Percentiles rank a stretch among this genome's conserved stretches.
Evolutionary conservation across 2,329 filamentous ascomycete genomes (phyloP).

Genomic region (Westerdykella ornata): DNA sequence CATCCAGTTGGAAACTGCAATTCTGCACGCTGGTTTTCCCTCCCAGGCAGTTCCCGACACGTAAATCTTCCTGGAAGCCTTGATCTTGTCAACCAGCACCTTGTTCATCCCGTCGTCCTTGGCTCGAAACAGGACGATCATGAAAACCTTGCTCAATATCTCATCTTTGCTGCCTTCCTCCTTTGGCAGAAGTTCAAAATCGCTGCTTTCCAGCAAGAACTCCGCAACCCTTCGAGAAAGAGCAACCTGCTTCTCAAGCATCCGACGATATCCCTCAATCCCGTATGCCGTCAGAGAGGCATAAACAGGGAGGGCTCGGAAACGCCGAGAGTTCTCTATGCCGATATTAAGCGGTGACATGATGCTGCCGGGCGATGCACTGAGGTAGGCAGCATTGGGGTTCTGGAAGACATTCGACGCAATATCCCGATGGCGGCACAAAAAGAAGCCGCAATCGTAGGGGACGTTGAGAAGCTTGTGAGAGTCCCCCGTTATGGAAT

Average conservation of each 20-base stretch:
- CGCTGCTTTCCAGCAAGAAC: slow-evolving; percentile 54
- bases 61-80: slow-evolving; percentile 66
- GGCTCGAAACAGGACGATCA: slow-evolving; percentile 73
- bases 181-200: slow-evolving; percentile 61
- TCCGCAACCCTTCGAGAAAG: slow-evolving; percentile 62
- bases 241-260: slow-evolving; percentile 65
- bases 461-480: slow-evolving; percentile 95
- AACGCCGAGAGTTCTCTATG: slow-evolving; percentile 84
- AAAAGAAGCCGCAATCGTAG: slow-evolving; percentile 88
- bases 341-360: slow-evolving; percentile 82
- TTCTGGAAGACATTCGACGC: slow-evolving; percentile 68
- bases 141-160: slow-evolving; percentile 52
- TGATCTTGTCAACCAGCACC: slow-evolving; percentile 64
- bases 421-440: slow-evolving; percentile 58
- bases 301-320: slow-evolving; percentile 86
- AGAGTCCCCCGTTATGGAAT: slow-evolving; percentile 79
- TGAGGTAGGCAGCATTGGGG: slow-evolving; percentile 76
- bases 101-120: slow-evolving; percentile 58
- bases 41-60: slow-evolving; percentile 77
- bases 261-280: slow-evolving; percentile 56
- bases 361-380: slow-evolving; percentile 43
- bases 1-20: slow-evolving; percentile 82
- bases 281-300: slow-evolving; percentile 72
- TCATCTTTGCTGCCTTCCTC: slow-evolving; percentile 32
- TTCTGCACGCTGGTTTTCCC: slow-evolving; percentile 65